phyloP scores from a whole-genome alignment of 1,139 yeast genomes.

The Hanseniaspora sp. region DNA sequence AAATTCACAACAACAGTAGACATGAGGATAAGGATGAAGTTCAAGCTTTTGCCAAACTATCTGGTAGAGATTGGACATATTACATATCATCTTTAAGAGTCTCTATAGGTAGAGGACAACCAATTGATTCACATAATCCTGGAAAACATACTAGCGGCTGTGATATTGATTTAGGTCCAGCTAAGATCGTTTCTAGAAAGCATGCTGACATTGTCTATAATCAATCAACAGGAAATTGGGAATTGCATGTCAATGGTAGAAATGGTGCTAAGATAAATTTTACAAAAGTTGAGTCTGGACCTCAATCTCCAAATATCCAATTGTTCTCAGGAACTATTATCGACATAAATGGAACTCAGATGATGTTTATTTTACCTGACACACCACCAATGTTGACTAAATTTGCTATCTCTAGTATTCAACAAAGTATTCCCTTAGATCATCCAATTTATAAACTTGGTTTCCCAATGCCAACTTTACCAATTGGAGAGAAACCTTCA shows the following conservation, averaged over 20 bases:
- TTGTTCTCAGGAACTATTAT: conserved; percentile 76
- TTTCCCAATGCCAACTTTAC: conserved; percentile 23
- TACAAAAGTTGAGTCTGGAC: conserved; percentile 42
- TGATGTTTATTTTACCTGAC: conserved; percentile 96
- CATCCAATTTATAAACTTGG: conserved; percentile 19
- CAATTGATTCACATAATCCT: conserved; percentile 20
- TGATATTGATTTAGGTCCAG: conserved; percentile 91
- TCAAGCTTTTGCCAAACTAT: conserved; percentile 90
- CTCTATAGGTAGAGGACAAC: conserved; percentile 75
- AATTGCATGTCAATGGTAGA: conserved; percentile 67
- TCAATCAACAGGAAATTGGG: conserved; percentile 70
- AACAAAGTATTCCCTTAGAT: conserved; percentile 13
- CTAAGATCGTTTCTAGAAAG: conserved; percentile 82
- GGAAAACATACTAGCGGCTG: conserved; percentile 19
- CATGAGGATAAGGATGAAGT: conserved; percentile 65
- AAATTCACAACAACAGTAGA: conserved; percentile 51
- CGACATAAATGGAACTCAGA: conserved; percentile 94
- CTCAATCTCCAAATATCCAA: conserved; percentile 39
- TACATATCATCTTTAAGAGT: conserved; percentile 75
- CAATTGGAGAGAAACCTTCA: not conserved
- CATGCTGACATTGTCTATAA: conserved; percentile 82
- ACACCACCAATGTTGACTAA: conserved; percentile 59
- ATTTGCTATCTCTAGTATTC: conserved; percentile 35
- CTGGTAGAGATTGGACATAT: conserved; percentile 90
- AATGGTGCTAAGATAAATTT: conserved; percentile 89